A percentile compares a stretch with the other conserved stretches of the same genome.
Conservation (phyloP, 2,329 filamentous ascomycete species). For the Cercospora sp. region DNA sequence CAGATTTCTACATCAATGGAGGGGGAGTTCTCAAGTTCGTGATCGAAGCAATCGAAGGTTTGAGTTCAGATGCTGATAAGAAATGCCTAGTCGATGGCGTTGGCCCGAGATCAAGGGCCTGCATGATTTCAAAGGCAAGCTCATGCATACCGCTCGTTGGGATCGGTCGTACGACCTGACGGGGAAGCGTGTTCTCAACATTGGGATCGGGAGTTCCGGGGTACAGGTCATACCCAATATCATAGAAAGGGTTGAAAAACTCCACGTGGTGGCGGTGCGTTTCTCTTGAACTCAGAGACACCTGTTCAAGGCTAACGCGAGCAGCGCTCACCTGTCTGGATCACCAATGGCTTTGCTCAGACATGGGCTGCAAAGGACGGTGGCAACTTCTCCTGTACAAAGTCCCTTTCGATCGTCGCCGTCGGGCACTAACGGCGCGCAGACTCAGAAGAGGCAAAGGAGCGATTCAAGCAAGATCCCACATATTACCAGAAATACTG, state of each 20-base stretch:
- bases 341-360: background rate
- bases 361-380: background rate
- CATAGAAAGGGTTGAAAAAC: background rate
- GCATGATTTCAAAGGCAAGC: background rate
- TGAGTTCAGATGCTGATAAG: background rate
- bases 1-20: background rate
- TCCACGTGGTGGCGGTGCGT: background rate
- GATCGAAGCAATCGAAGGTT: background rate
- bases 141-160: background rate
- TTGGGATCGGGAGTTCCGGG: background rate
- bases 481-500: background rate
- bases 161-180: background rate
- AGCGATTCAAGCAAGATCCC: background rate
- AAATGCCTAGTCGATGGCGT: background rate
- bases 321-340: background rate
- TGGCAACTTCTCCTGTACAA: background rate
- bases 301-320: background rate
- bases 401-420: background rate
- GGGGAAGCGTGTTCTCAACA: background rate
- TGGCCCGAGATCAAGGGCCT: background rate
- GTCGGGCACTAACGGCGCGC: background rate
- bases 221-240: background rate
- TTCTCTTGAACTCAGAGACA: background rate
- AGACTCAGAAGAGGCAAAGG: background rate
- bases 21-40: background rate